Conservation (phyloP, 108 stramenopile genomes). For the Cyclotella cryptica region DNA sequence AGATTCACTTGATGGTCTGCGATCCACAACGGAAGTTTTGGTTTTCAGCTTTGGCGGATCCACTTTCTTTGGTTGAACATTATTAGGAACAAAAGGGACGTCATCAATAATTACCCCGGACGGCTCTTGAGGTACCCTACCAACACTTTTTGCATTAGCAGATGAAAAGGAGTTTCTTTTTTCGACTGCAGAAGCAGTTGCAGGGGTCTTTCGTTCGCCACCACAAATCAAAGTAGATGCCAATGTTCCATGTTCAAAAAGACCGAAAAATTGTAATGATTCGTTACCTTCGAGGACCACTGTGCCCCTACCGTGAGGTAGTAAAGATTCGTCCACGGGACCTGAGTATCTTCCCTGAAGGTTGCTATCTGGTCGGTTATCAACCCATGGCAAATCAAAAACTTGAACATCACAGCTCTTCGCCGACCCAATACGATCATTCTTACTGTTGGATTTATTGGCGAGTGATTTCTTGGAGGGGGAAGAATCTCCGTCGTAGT, state of each 20-base stretch:
- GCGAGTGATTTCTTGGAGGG: background rate
- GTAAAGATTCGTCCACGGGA: slow-evolving; percentile 25
- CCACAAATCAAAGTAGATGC: background rate
- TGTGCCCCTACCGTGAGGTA: slow-evolving; percentile 22
- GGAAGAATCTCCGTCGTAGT: background rate
- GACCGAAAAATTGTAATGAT: slow-evolving; percentile 17
- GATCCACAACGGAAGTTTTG: background rate
- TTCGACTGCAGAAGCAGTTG: background rate
- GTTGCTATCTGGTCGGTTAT: background rate
- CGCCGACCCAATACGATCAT: background rate
- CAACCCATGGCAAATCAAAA: slow-evolving; percentile 20
- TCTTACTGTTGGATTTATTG: background rate
- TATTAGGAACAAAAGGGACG: background rate
- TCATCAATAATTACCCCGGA: background rate
- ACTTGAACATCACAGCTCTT: background rate
- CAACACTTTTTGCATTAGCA: background rate
- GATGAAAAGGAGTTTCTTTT: background rate
- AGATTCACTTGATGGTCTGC: background rate
- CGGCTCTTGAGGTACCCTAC: background rate
- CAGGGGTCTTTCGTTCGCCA: background rate
- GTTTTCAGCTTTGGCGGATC: background rate
- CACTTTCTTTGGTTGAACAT: background rate
- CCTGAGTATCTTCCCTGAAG: slow-evolving; percentile 22
- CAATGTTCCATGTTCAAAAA: slow-evolving; percentile 10
- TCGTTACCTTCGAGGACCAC: slow-evolving; percentile 16